phyloP scores from a whole-genome alignment of 345 rosid genomes.

The Citrus reticulata region DNA sequence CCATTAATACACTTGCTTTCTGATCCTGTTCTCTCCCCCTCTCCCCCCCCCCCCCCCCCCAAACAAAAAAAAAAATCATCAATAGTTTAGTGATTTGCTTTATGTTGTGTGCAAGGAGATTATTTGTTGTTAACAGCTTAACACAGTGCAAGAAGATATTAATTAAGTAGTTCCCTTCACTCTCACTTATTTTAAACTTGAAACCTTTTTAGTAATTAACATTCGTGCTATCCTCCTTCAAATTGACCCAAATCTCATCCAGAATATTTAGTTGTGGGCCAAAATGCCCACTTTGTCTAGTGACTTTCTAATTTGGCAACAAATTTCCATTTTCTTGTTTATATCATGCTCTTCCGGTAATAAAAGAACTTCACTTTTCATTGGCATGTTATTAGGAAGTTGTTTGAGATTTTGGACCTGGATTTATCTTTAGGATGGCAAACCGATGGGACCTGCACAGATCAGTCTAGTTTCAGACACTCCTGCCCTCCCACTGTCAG shows the following conservation, averaged over 20 bases:
- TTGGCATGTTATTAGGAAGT: conserved; percentile 9
- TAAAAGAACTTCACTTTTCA: background rate
- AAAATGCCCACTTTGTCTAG: background rate
- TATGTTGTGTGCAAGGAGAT: background rate
- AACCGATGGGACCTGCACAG: conserved; percentile 23
- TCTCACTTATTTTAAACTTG: background rate
- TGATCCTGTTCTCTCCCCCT: no score
- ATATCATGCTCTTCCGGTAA: background rate
- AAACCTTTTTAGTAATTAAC: background rate
- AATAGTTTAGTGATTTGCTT: background rate
- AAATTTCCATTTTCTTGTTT: background rate
- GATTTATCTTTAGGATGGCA: conserved; percentile 40
- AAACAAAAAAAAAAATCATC: background rate
- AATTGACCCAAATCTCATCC: background rate
- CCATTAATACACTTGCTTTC: no score
- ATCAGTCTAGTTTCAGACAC: conserved; percentile 26
- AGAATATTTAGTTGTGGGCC: background rate
- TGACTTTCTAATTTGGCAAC: background rate
- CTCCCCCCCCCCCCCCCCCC: no score
- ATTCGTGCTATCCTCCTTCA: background rate
- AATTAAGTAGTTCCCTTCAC: background rate
- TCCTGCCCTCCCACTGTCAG: conserved; percentile 31
- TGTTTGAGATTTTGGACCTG: conserved; percentile 25
- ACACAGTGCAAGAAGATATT: background rate
- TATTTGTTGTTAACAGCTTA: background rate